Evolutionary conservation across 257 asterid genomes (phyloP), one percentile per base, ranked within the genome.

Genomic region (Ligustrum vulgare): DNA sequence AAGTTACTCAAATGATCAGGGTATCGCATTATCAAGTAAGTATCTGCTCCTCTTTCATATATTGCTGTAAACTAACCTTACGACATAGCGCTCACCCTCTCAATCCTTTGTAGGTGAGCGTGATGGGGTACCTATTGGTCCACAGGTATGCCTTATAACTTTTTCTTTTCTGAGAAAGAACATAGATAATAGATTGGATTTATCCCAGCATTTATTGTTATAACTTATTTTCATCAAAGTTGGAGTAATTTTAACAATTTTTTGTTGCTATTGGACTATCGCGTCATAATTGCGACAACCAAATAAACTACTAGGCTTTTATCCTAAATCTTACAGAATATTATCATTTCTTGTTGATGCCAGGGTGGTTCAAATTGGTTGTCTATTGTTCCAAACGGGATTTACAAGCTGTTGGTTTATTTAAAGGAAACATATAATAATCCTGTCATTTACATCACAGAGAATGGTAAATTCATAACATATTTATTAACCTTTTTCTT

Each of bases 71-170:
- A 45, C 9, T 15, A 36, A 12, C 15, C 35, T 67, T 47, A 11
- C 0, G 20, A 54, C 20, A 13, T 43, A 0, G 1, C 2, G 3
- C 23, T 35, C 33, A 18, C 36, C 18, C 6, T 0, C 13, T 32
- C 4, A 32, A 3, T 18, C 0, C n/a, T 43, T 13, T 43, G 0
- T 12, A 78, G 82, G 32, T 12, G 67, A 41, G 0, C 64, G 74
- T n/a, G 37, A 56, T 11, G 78, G 69, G 28, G 33, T 45, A 0
- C 25, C 33, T 9, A 78, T 78, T 37, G 81, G 81, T 35, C 60
- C 41, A 47, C 1, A 1, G 81, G 81, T 77, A 12, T 12, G 20
- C 18, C 4, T 47, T 2, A 13, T 4, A 3, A 4, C n/a, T 15
- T 45, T 41, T 2, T 11, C 9, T 37, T 37, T 9, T 8, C 3